phyloP scores from a whole-genome alignment of 441 rosid species.

The Bocquillonia castaneifolia region DNA sequence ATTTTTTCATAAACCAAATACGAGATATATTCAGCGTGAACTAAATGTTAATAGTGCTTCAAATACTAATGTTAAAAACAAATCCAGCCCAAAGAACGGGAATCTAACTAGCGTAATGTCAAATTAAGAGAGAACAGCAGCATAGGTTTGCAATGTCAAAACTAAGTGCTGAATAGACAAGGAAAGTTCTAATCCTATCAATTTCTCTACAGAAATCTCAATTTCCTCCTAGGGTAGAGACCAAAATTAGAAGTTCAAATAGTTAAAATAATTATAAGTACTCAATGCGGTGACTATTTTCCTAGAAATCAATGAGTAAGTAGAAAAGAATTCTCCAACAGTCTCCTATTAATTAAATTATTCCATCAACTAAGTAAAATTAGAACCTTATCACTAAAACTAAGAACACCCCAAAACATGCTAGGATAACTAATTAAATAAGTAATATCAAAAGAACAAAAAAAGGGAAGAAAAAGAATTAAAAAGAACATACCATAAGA shows the following conservation, averaged over 20 bases:
- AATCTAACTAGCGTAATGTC: neutral
- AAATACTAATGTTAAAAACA: neutral
- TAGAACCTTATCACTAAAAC: no score
- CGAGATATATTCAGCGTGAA: neutral
- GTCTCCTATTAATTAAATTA: neutral
- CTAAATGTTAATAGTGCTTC: neutral
- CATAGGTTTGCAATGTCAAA: neutral
- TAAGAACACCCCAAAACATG: no score
- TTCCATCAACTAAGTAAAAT: neutral
- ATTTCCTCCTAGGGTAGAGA: no score
- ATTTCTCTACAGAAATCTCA: no score
- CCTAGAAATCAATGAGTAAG: neutral
- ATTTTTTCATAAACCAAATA: neutral
- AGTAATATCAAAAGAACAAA: no score
- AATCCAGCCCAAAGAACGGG: neutral
- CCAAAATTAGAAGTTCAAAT: neutral
- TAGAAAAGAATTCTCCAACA: neutral
- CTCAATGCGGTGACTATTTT: neutral
- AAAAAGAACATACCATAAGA: constrained; percentile 65
- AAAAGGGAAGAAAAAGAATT: no score
- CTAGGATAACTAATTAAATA: no score
- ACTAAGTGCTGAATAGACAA: neutral
- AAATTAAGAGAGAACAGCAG: neutral
- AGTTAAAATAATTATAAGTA: neutral
- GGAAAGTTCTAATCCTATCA: neutral